These are phyloP conservation scores for Tremella yokohamensis DNA, from an alignment of 768 basidiomycete species.

Conservation along the genomic window DNA sequence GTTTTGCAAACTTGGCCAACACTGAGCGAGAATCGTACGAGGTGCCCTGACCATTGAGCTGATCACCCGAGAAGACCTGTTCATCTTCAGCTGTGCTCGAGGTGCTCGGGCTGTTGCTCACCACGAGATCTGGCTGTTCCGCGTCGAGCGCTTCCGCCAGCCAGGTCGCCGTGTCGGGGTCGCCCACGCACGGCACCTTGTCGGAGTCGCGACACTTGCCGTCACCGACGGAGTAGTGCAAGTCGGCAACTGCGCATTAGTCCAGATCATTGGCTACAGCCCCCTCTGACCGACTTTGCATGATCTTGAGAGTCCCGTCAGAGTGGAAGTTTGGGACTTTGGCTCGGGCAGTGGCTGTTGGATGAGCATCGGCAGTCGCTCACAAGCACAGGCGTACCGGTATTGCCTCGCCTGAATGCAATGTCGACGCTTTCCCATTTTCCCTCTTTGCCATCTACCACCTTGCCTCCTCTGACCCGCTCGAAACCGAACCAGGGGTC, in stretches of 20 bases:
- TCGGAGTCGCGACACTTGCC: slow-evolving; percentile 73
- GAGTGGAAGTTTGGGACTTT: slow-evolving; percentile 76
- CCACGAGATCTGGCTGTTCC: slow-evolving; percentile 85
- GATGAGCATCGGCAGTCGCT: slow-evolving; percentile 3
- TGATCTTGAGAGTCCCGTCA: slow-evolving; percentile 73
- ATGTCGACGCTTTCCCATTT: slow-evolving; percentile 48
- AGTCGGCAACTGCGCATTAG: slow-evolving; percentile 72
- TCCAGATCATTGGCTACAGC: not conserved
- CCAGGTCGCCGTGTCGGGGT: slow-evolving; percentile 72
- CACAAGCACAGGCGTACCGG: slow-evolving; percentile 30
- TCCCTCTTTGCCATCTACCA: slow-evolving; percentile 30
- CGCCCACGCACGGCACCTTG: slow-evolving; percentile 60
- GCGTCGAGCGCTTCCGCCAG: slow-evolving; percentile 66
- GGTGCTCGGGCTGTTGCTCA: slow-evolving; percentile 12
- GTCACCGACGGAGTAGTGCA: slow-evolving; percentile 81
- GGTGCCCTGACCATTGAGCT: slow-evolving; percentile 80
- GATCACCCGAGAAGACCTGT: slow-evolving; percentile 75
- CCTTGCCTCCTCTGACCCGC: slow-evolving; percentile 55
- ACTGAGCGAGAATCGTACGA: slow-evolving; percentile 86
- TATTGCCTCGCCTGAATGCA: slow-evolving; percentile 36
- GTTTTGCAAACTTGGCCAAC: slow-evolving; percentile 78
- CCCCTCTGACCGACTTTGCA: slow-evolving; percentile 40
- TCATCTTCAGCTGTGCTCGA: not conserved
- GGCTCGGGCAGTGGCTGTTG: slow-evolving; percentile 65
- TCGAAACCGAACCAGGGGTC: slow-evolving; percentile 84